Evolutionary conservation across 106 monocot genomes (phyloP), one percentile per base, ranked within the genome.

Genomic region (Iris macrosiphon): DNA sequence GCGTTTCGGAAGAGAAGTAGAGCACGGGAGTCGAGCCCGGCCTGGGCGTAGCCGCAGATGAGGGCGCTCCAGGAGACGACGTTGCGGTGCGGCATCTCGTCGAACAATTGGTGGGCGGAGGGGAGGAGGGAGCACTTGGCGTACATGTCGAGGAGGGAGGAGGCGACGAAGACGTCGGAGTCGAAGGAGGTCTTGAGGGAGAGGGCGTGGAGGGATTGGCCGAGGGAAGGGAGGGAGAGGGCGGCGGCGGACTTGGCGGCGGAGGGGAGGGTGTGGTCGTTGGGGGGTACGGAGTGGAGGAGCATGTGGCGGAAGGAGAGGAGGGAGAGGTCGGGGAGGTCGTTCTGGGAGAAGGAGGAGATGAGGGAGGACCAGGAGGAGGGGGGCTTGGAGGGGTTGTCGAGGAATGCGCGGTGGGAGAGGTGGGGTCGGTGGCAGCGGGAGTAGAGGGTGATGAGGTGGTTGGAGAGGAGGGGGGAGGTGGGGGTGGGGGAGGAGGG

Each of bases 381-480:
- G 24, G 75, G 67, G 13, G 70, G 55, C 7, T 25, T 24, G 39
- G 34, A 38, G 45, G 61, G 73, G 67, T 64, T 49, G 65, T 82
- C 73, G 42, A 64, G 65, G 81, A 89, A 88, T 41, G 75, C 72
- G 34, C 31, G 70, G 67, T n/a, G 71, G 74, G 88, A 85, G 79
- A 79, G 79, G 51, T 47, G 45, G n/a, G 85, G 89, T 59, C 76
- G 84, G 20, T 27, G 41, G 88, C 68, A 74, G 53, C 74, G 73
- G 49, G 74, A 39, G 64, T 79, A 93, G 72, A 88, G 53, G 58
- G 71, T 79, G 72, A 88, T 88, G 78, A 88, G 78, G 59, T 82
- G 82, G 65, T 82, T 88, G 72, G 79, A 68, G 65, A 87, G 71
- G 43, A 68, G 61, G 34, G 59, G 19, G 58, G 32, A n/a, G 57